Conservation (phyloP, 179 eudicot genomes). For the Silene vulgaris region DNA sequence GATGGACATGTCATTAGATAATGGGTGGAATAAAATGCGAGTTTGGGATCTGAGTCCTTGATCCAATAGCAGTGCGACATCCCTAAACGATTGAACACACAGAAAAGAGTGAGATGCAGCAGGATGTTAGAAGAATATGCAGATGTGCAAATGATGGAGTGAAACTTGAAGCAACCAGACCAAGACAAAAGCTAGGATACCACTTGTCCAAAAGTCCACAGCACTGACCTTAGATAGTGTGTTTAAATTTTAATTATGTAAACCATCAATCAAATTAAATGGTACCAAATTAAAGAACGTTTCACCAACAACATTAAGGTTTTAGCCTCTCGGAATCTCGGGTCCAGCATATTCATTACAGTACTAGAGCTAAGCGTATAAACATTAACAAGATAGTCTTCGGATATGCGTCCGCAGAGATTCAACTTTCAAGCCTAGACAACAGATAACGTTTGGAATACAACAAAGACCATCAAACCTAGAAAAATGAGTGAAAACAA, state of each 20-base stretch:
- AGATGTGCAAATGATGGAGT: background rate
- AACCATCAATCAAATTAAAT: background rate
- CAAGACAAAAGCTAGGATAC: background rate
- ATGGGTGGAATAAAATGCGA: conserved; percentile 79
- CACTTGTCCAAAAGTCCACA: background rate
- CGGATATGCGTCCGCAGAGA: background rate
- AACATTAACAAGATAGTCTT: background rate
- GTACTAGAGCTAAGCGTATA: background rate
- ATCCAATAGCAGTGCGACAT: conserved; percentile 71
- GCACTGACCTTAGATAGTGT: background rate
- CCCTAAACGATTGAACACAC: conserved; percentile 41
- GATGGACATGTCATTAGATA: conserved; percentile 75
- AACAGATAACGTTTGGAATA: background rate
- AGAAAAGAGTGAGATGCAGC: conserved; percentile 14
- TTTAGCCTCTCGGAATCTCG: background rate
- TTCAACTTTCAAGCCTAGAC: background rate
- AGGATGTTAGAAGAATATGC: background rate
- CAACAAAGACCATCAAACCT: background rate
- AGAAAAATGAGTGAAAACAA: background rate
- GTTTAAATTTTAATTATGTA: background rate
- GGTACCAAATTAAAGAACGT: background rate
- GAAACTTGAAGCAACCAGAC: background rate
- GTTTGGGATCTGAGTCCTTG: conserved; percentile 67
- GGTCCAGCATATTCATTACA: background rate
- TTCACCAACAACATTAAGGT: background rate